phyloP scores from a whole-genome alignment of 306 rosid genomes.

The Prunus mongolica region DNA sequence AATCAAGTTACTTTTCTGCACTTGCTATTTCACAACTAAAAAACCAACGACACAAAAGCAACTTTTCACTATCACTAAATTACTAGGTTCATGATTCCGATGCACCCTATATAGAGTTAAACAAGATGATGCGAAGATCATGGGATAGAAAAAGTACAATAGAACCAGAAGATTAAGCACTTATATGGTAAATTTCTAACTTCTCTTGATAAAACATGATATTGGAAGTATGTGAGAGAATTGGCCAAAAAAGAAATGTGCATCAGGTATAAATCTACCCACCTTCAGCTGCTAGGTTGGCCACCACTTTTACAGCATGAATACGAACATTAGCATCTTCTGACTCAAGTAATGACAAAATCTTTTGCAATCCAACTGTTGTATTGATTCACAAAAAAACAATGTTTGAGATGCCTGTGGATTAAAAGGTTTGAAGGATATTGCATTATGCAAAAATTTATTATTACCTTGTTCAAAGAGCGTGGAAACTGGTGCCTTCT shows the following conservation, averaged over 20 bases:
- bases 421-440: constrained; percentile 15
- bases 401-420: constrained; percentile 17
- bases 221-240: constrained; percentile 4
- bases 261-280: constrained; percentile 16
- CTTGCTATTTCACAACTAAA: neutral
- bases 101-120: neutral
- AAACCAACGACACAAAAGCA: neutral
- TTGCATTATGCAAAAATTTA: constrained; percentile 8
- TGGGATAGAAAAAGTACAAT: neutral
- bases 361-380: constrained; percentile 89
- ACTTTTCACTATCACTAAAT: neutral
- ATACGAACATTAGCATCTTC: constrained; percentile 89
- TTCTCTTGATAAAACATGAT: neutral
- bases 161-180: neutral
- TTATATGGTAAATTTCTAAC: neutral
- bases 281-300: constrained; percentile 99
- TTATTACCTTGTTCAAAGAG: constrained; percentile 86
- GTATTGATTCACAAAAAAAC: constrained; percentile 17
- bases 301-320: constrained; percentile 98
- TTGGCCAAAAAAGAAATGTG: neutral
- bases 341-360: constrained; percentile 87
- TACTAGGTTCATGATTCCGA: neutral
- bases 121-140: neutral
- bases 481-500: constrained; percentile 58
- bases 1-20: constrained; percentile 1